Conservation (phyloP, 306 rosid genomes). For the Rosa chinensis region DNA sequence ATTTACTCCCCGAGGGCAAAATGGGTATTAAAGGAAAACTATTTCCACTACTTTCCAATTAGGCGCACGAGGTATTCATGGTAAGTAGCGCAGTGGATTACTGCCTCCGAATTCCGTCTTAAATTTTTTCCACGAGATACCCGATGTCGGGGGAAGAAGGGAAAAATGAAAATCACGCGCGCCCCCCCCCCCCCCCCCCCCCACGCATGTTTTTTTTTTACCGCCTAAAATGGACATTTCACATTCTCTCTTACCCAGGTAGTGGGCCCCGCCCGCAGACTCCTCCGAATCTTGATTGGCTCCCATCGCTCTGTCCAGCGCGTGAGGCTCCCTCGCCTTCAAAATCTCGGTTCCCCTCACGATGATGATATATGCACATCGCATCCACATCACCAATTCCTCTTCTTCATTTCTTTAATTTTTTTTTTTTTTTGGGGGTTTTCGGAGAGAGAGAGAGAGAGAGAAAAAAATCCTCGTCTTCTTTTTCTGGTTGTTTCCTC, state of each 20-base stretch:
- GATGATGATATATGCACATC: background rate
- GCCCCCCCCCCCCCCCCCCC: background rate
- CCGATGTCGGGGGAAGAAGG: background rate
- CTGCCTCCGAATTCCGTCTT: background rate
- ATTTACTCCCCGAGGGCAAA: background rate
- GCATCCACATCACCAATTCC: background rate
- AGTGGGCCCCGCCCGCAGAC: background rate
- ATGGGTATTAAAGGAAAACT: background rate
- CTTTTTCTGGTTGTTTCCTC: constrained; percentile 11
- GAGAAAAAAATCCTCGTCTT: background rate
- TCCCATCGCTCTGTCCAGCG: constrained; percentile 30
- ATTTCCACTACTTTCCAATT: background rate
- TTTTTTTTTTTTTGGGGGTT: background rate
- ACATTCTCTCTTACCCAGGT: background rate
- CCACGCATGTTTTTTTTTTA: background rate
- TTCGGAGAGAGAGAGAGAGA: background rate
- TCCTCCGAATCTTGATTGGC: constrained; percentile 21
- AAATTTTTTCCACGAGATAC: constrained; percentile 25
- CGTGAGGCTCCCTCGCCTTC: constrained; percentile 37
- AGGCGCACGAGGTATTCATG: background rate
- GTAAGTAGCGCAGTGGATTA: background rate
- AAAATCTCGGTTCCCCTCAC: constrained; percentile 48
- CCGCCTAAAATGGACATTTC: background rate
- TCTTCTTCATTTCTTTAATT: background rate
- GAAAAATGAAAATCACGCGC: background rate